These are phyloP conservation scores for Nepenthes gracilis DNA, from an alignment of 148 eudicot species.

Conservation along the genomic window DNA sequence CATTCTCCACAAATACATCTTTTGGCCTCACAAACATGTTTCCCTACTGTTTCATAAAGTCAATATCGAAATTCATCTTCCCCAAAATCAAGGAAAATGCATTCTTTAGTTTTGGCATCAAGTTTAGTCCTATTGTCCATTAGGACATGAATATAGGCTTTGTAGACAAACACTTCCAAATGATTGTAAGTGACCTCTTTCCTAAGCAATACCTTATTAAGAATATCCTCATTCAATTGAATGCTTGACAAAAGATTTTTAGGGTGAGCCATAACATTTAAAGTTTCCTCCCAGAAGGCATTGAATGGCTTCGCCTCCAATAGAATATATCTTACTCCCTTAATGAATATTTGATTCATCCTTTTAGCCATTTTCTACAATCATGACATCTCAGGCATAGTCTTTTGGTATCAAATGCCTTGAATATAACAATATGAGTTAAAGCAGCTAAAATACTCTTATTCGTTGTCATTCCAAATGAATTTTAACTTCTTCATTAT, in stretches of 20 bases:
- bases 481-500: not conserved
- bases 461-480: not conserved
- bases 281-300: not conserved
- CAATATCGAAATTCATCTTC: constrained; percentile 4
- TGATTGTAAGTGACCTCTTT: not conserved
- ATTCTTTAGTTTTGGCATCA: constrained; percentile 3
- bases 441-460: not conserved
- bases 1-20: not conserved
- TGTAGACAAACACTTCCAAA: not conserved
- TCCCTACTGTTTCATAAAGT: not conserved
- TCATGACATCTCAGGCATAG: not conserved
- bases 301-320: not conserved
- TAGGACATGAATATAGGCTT: constrained; percentile 2
- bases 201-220: not conserved
- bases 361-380: not conserved
- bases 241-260: not conserved
- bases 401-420: not conserved
- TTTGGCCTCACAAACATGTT: not conserved
- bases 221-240: not conserved
- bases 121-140: not conserved
- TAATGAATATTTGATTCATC: not conserved
- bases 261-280: not conserved
- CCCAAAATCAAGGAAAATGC: constrained; percentile 3
- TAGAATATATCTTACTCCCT: not conserved
- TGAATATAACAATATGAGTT: not conserved